phyloP scores from a whole-genome alignment of 1,284 basidiomycete genomes.

The Fomitopsis palustris region DNA sequence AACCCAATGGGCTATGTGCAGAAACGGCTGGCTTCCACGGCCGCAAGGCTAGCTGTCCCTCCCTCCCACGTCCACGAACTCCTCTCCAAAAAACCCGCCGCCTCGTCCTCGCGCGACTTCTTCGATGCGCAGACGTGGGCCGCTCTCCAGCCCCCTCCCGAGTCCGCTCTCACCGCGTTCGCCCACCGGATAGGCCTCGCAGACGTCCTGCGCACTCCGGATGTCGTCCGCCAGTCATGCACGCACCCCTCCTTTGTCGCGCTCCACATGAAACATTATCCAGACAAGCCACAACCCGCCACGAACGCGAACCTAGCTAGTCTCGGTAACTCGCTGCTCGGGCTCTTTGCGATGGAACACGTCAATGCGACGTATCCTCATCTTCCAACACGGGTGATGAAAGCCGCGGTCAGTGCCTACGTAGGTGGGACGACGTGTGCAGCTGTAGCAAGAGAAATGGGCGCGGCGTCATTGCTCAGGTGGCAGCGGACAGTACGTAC shows the following conservation, averaged over 20 bases:
- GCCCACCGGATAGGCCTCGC: constrained; percentile 71
- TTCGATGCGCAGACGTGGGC: constrained; percentile 71
- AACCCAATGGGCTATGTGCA: constrained; percentile 52
- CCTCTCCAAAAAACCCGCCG: constrained; percentile 59
- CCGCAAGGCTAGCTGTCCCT: constrained; percentile 54
- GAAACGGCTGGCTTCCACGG: constrained; percentile 54
- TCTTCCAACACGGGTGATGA: constrained; percentile 86
- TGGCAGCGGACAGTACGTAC: constrained; percentile 67
- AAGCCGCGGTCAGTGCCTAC: constrained; percentile 87
- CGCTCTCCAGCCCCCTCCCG: constrained; percentile 67
- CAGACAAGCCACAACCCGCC: constrained; percentile 46
- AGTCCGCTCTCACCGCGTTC: constrained; percentile 71
- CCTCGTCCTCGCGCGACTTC: constrained; percentile 21
- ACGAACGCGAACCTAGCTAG: constrained; percentile 79
- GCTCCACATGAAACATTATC: constrained; percentile 52
- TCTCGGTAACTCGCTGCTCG: constrained; percentile 88
- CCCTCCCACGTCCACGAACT: constrained; percentile 50
- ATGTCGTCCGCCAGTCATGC: constrained; percentile 66
- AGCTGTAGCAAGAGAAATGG: constrained; percentile 82
- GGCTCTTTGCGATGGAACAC: constrained; percentile 88
- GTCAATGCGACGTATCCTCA: constrained; percentile 85
- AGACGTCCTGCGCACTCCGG: constrained; percentile 44
- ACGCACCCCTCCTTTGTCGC: constrained; percentile 77
- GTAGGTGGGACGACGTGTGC: constrained; percentile 86
- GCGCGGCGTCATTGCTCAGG: constrained; percentile 61